Base-by-base conservation (phyloP, 805 yeast genomes). In the Candida nanaspora region DNA sequence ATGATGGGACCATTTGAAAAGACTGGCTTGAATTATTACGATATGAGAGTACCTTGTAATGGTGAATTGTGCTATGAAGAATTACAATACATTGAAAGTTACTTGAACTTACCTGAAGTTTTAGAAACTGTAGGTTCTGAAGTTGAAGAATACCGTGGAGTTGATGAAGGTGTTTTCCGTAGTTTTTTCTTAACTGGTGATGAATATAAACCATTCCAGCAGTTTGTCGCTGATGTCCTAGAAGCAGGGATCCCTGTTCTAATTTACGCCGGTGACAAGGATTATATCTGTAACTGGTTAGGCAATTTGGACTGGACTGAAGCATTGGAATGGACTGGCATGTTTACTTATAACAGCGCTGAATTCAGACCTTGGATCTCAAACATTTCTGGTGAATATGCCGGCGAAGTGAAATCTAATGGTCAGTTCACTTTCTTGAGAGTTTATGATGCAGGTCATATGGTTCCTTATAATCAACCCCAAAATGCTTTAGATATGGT, bases 251-350 rank as follows among this genome's bases (percentile, higher is more conserved):
- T 89, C 38, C 96, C 96, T 3, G 89, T 88, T 21, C 72, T 91
- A 59, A 73, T 91, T 46, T 91, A 89, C 54, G 96, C 96, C 14
- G 98, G 98, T 57, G 96, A 89, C 67, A 86, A 87, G 66, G 98
- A 89, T 64, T 89, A 81, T 64, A 89, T 89, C 58, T 89, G 97
- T 68, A 89, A 91, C 69, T 89, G 96, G 96, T 74, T 91, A 56
- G 98, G 97, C 48, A 88, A 88, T 62, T 76, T 79, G 56, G 93
- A 83, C 14, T 86, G 96, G 95, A 70, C 91, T 29, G 71, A 84
- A 56, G 75, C 66, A 37, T 71, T 87, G 41, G 84, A 83, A 54
- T 58, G 63, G 63, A 35, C 44, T 2, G 43, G 46, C 3, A 31
- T 45, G n/a, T 41, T 30, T 1, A 29, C 49, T 2, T 58, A 44